A percentile compares a stretch with the other conserved stretches of the same genome.
These are phyloP conservation scores for Pestalotiopsis fici DNA, from an alignment of 2,329 filamentous ascomycete species.

Conservation along the genomic window DNA sequence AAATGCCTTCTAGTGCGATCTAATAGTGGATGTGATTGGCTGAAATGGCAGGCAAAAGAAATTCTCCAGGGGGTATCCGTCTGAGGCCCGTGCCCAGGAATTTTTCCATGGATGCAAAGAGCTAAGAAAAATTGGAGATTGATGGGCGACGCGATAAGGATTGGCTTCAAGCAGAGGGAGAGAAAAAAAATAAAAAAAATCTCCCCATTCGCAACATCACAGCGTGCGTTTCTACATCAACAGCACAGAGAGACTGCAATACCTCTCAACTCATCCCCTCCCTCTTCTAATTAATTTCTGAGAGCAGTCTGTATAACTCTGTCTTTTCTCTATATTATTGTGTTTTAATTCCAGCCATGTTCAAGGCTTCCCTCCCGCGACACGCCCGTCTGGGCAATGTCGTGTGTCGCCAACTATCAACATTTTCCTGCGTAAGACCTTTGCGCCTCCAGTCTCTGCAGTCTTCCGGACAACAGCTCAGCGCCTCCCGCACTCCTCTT, in stretches of 20 bases:
- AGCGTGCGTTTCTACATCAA: not conserved
- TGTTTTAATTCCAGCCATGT: slow-evolving; percentile 8
- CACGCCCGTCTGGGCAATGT: slow-evolving; percentile 14
- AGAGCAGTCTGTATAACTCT: not conserved
- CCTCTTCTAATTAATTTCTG: not conserved
- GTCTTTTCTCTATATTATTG: not conserved
- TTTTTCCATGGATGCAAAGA: not conserved
- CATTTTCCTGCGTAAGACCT: slow-evolving; percentile 7
- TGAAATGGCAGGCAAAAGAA: not conserved
- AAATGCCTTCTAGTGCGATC: no score
- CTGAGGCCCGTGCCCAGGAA: not conserved
- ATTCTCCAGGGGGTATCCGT: not conserved
- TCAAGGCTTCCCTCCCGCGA: slow-evolving; percentile 14
- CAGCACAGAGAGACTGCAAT: not conserved
- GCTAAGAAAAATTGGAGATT: not conserved
- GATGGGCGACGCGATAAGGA: not conserved
- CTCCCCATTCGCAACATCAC: not conserved
- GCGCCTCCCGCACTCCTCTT: not conserved
- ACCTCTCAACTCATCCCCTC: not conserved
- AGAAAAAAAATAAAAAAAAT: not conserved
- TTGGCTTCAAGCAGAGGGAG: not conserved
- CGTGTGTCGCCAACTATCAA: slow-evolving; percentile 13
- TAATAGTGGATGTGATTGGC: not conserved
- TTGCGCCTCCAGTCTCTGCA: slow-evolving; percentile 10
- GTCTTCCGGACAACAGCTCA: slow-evolving; percentile 7